Evolutionary conservation across 306 rosid species (phyloP).

Genomic region (Cucumis melo): DNA sequence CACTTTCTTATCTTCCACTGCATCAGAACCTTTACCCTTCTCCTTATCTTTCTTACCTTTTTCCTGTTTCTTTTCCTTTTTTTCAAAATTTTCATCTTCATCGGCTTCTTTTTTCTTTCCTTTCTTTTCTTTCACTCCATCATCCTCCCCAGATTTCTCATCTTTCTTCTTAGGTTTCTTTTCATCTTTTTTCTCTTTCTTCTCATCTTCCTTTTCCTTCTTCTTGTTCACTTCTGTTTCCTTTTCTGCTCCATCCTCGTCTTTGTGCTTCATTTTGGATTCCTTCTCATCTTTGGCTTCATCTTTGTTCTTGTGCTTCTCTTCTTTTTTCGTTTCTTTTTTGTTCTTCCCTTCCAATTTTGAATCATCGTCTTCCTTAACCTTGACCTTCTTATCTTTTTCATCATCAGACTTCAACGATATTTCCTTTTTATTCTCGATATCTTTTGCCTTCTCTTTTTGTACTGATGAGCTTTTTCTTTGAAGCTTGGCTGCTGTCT

Average conservation of each 20-base stretch:
- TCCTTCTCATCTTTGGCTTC: not conserved
- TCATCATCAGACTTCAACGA: constrained; percentile 1
- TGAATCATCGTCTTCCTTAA: not conserved
- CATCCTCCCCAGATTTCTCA: not conserved
- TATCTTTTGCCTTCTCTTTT: constrained; percentile 12
- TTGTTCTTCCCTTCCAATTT: not conserved
- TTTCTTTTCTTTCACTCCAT: constrained; percentile 9
- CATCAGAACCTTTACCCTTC: not conserved
- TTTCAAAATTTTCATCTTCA: not conserved
- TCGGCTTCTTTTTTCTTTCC: constrained; percentile 14
- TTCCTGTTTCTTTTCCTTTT: not conserved
- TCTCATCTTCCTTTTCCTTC: not conserved
- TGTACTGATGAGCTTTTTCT: constrained; percentile 29
- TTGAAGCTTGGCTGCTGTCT: constrained; percentile 24
- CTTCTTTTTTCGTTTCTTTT: constrained; percentile 11
- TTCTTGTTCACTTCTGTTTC: not conserved
- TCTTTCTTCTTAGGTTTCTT: not conserved
- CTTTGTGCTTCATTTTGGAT: not conserved
- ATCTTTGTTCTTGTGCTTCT: constrained; percentile 10
- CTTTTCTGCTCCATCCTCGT: not conserved
- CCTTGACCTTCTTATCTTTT: constrained; percentile 12
- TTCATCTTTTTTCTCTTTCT: not conserved
- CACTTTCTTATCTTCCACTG: constrained; percentile 4
- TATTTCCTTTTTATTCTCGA: constrained; percentile 23
- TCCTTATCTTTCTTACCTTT: not conserved